phyloP scores from a whole-genome alignment of 2,329 filamentous ascomycete species.

The Ilyonectria destructans region DNA sequence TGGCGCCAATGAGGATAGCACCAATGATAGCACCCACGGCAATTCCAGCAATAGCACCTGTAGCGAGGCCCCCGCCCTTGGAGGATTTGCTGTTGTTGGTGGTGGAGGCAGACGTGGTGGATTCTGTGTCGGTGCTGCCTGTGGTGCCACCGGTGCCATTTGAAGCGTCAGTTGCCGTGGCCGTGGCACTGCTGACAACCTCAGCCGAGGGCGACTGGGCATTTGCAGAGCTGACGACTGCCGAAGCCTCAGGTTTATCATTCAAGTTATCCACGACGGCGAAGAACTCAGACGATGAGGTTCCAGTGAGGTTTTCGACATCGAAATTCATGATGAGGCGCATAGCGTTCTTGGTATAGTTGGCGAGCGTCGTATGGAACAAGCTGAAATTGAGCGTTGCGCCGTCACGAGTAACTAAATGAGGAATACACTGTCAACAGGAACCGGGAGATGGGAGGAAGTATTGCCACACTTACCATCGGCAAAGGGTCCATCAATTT shows the following conservation, averaged over 20 bases:
- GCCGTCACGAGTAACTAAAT: not conserved
- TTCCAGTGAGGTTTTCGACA: not conserved
- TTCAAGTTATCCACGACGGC: not conserved
- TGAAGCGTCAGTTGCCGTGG: not conserved
- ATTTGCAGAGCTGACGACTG: not conserved
- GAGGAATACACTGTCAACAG: not conserved
- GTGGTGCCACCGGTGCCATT: not conserved
- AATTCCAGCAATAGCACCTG: constrained; percentile 65
- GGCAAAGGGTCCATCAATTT: not conserved
- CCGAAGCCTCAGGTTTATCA: not conserved
- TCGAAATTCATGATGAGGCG: not conserved
- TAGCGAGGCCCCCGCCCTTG: constrained; percentile 52
- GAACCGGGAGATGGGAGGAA: not conserved
- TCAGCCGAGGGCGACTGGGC: not conserved
- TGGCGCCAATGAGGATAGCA: constrained; percentile 57
- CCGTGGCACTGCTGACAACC: not conserved
- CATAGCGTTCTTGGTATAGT: not conserved
- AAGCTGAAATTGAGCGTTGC: not conserved
- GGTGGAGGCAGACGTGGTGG: not conserved
- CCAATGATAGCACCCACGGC: constrained; percentile 59
- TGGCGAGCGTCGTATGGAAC: not conserved
- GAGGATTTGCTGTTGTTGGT: not conserved
- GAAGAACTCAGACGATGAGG: not conserved
- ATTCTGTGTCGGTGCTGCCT: not conserved
- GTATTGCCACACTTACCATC: not conserved